Percentiles rank a stretch among this genome's conserved stretches.
Evolutionary conservation across 495 filamentous ascomycete genomes (phyloP).

Genomic region (Penicillium antarcticum): DNA sequence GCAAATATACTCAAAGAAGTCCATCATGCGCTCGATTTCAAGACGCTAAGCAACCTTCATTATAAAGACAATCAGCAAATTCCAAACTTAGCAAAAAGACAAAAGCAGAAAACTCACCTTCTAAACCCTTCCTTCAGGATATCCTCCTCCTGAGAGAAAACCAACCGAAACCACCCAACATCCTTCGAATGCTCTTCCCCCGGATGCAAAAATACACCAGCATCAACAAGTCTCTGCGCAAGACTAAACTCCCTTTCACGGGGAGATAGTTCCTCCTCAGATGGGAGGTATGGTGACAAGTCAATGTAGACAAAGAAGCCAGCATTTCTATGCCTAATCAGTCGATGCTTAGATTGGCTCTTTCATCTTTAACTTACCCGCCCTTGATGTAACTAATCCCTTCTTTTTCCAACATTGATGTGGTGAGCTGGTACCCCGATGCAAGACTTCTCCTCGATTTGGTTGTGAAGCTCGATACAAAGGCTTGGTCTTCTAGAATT

Average conservation of each 20-base stretch:
- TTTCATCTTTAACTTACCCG: constrained; percentile 14
- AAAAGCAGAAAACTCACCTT: constrained; percentile 22
- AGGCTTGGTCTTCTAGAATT: constrained; percentile 34
- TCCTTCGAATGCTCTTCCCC: constrained; percentile 38
- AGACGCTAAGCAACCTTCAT: constrained; percentile 4
- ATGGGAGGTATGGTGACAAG: constrained; percentile 33
- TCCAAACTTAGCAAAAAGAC: no score
- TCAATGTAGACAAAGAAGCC: constrained; percentile 53
- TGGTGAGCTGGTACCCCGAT: constrained; percentile 20
- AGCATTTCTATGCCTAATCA: constrained; percentile 33
- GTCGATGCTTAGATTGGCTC: neutral
- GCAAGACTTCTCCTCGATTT: constrained; percentile 24
- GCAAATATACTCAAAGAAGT: neutral
- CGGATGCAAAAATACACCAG: constrained; percentile 41
- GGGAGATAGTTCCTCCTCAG: neutral
- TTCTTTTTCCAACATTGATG: constrained; percentile 20
- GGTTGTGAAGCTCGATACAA: constrained; percentile 26
- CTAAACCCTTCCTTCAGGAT: constrained; percentile 30
- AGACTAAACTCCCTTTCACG: constrained; percentile 31
- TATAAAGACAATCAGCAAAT: neutral
- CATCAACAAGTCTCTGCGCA: constrained; percentile 35
- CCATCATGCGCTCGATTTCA: neutral
- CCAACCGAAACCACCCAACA: constrained; percentile 48
- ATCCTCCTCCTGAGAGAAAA: constrained; percentile 36
- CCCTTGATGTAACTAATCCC: constrained; percentile 33